These are phyloP conservation scores for Exutisphaerella laricina DNA, from an alignment of 2,329 filamentous ascomycete species.

Conservation along the genomic window DNA sequence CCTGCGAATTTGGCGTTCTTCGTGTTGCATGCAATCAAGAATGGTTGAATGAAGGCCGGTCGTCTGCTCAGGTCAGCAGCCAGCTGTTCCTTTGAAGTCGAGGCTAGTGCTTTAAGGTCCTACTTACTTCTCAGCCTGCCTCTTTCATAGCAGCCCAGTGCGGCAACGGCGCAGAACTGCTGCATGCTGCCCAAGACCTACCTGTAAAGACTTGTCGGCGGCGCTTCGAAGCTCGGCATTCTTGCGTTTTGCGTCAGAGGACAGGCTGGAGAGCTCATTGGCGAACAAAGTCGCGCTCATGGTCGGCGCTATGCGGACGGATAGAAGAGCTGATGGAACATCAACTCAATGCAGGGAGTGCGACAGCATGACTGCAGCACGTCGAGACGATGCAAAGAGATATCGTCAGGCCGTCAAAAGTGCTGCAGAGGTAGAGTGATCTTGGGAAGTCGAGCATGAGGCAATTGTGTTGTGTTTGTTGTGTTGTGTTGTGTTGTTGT, in stretches of 20 bases:
- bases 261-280: slow-evolving; percentile 29
- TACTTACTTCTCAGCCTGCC: slow-evolving; percentile 4
- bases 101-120: slow-evolving; percentile 72
- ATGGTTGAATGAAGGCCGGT: slow-evolving; percentile 82
- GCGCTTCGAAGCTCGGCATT: slow-evolving; percentile 84
- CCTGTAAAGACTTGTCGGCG: slow-evolving; percentile 82
- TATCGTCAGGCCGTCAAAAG: no score
- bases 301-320: no score
- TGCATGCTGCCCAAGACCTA: background rate
- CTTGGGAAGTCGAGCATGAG: no score
- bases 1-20: slow-evolving; percentile 85
- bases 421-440: no score
- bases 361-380: no score
- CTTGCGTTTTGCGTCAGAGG: slow-evolving; percentile 80
- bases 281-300: slow-evolving; percentile 31
- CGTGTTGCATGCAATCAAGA: slow-evolving; percentile 85
- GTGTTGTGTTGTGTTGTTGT: no score
- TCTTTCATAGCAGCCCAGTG: no score
- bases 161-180: no score
- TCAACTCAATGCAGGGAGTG: no score
- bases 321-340: no score
- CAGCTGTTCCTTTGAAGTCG: slow-evolving; percentile 69
- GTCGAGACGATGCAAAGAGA: no score
- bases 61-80: slow-evolving; percentile 73
- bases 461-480: no score